Evolutionary conservation across 2,329 filamentous ascomycete genomes (phyloP), one percentile per base, ranked within the genome.

Genomic region (Gnomoniopsis sp.): DNA sequence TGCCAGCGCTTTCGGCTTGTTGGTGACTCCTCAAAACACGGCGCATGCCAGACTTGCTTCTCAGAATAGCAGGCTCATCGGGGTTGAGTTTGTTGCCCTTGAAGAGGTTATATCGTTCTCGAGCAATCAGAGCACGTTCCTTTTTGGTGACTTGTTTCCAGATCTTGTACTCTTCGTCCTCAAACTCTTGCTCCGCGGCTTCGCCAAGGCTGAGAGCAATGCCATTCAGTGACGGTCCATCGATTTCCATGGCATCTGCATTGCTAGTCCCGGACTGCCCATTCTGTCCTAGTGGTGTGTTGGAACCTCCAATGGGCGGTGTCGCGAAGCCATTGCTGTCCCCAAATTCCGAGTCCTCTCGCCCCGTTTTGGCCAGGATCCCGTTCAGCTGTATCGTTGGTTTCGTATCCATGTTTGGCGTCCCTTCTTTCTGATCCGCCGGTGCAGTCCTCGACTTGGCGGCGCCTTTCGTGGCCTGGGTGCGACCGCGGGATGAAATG

Each of bases 91-190:
- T 90, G 67, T 92, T 88, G 53, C 88, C 89, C 62, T 88, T 89
- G 75, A 99, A 96, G 15, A 99, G 83, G 43, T 89, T 85, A 72
- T 92, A 88, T 34, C 95, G 85, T 70, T 96, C 91, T 63, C 93
- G 91, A 60, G 95, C 89, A 55, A 93, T 86, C 23, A 89, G 78
- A 3, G 95, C 95, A 62, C 95, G 88, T 68, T 96, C 93, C 71
- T 95, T 97, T 75, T 98, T 98, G 2, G 95, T 99, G 44, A 96
- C 91, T 73, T 98, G 93, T 76, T 98, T 99, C 95, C 96, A 99
- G 38, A 95, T 90, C 71, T 96, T 96, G 76, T 95, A 96, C 70
- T 97, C 93, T 59, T 98, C 93, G 66, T 98, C 93, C 66, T 96
- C 86, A 65, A 91, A 91, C 14, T 84, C 82, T 65, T 96, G 90